Percentiles rank a stretch among this genome's conserved stretches.
Evolutionary conservation across 2,329 filamentous ascomycete genomes (phyloP).

Genomic region (Peltaster fructicola): DNA sequence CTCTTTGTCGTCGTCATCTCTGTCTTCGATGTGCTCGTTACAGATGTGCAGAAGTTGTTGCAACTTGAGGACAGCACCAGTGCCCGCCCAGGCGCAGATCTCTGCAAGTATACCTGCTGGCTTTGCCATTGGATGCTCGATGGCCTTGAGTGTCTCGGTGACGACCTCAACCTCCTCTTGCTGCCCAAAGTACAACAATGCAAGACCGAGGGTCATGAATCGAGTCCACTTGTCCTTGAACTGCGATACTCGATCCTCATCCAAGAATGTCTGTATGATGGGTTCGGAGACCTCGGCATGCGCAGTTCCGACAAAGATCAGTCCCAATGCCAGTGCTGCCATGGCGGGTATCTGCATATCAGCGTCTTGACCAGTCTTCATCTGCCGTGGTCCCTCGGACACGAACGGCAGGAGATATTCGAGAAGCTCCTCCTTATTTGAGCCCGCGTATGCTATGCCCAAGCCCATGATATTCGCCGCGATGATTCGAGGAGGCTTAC

Average conservation of each 20-base stretch:
- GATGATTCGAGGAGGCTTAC: slow-evolving; percentile 59
- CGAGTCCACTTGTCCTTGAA: slow-evolving; percentile 97
- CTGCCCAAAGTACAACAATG: slow-evolving; percentile 83
- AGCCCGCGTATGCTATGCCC: slow-evolving; percentile 84
- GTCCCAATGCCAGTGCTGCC: slow-evolving; percentile 76
- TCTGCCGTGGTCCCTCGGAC: too few relatives aligned
- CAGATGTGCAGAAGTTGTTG: slow-evolving; percentile 95
- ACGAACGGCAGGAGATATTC: slow-evolving; percentile 77
- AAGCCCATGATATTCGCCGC: slow-evolving; percentile 90
- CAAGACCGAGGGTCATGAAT: slow-evolving; percentile 86
- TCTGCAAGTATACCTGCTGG: slow-evolving; percentile 88
- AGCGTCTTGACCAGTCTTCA: slow-evolving; percentile 59
- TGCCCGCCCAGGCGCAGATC: slow-evolving; percentile 96
- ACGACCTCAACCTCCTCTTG: slow-evolving; percentile 99
- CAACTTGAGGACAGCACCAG: slow-evolving; percentile 89
- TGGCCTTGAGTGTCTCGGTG: slow-evolving; percentile 86
- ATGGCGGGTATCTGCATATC: slow-evolving; percentile 95
- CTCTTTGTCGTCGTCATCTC: slow-evolving; percentile 55
- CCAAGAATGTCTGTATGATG: slow-evolving; percentile 80
- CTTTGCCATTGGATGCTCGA: slow-evolving; percentile 92
- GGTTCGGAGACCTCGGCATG: slow-evolving; percentile 82
- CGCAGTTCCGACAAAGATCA: slow-evolving; percentile 85
- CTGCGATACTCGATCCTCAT: slow-evolving; percentile 78
- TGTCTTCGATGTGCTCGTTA: slow-evolving; percentile 91
- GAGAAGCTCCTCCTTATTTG: slow-evolving; percentile 76